These are phyloP conservation scores for Blumeriella jaapii DNA, from an alignment of 2,329 filamentous ascomycete species.

Conservation along the genomic window DNA sequence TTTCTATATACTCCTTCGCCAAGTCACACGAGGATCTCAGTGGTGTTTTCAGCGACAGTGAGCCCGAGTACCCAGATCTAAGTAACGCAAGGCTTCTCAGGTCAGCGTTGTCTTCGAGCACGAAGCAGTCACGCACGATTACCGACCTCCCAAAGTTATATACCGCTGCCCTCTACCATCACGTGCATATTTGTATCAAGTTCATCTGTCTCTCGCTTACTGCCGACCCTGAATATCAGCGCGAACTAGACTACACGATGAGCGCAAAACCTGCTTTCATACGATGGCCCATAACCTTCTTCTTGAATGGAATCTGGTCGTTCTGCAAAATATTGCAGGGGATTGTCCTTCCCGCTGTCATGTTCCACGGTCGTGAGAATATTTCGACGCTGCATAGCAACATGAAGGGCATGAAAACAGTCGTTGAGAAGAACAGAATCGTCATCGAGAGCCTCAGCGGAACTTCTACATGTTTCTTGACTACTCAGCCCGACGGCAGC, in stretches of 20 bases:
- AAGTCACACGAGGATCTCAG: slow-evolving; percentile 1
- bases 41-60: neutral
- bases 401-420: slow-evolving; percentile 2
- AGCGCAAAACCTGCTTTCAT: neutral
- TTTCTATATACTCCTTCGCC: slow-evolving; percentile 4
- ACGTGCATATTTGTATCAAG: slow-evolving; percentile 31
- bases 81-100: slow-evolving; percentile 4
- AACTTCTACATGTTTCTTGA: slow-evolving; percentile 35
- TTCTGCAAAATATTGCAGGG: slow-evolving; percentile 25
- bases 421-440: slow-evolving; percentile 1
- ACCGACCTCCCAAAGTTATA: slow-evolving; percentile 3
- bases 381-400: slow-evolving; percentile 1
- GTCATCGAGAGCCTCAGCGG: slow-evolving; percentile 31
- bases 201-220: slow-evolving; percentile 33
- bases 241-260: slow-evolving; percentile 30
- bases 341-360: neutral
- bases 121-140: neutral
- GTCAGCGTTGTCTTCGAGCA: neutral
- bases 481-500: slow-evolving; percentile 9
- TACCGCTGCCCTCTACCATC: slow-evolving; percentile 28
- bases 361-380: slow-evolving; percentile 3
- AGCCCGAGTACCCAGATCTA: slow-evolving; percentile 2
- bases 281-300: slow-evolving; percentile 29
- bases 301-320: slow-evolving; percentile 35
- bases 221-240: slow-evolving; percentile 33